Conservation (phyloP, 345 rosid genomes). For the Citrus mangshanensis region DNA sequence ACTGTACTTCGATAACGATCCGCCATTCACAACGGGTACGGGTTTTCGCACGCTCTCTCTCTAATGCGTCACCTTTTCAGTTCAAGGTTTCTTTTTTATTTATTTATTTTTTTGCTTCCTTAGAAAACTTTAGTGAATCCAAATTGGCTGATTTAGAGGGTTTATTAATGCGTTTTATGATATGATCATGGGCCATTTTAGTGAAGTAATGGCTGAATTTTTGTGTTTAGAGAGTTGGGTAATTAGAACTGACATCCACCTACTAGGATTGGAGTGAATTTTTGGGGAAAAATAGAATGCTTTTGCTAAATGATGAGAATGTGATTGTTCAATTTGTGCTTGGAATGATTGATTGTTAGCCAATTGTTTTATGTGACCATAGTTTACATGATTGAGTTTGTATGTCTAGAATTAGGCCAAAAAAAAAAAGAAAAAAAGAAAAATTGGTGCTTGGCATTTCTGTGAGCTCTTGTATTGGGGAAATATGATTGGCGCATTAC, state of each 20-base stretch:
- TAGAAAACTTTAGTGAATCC: background rate
- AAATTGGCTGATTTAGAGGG: background rate
- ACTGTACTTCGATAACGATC: background rate
- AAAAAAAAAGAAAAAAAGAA: no score
- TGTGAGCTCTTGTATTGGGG: background rate
- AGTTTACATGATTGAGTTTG: background rate
- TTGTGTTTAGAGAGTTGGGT: background rate
- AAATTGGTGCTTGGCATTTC: background rate
- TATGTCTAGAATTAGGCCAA: background rate
- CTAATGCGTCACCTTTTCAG: background rate
- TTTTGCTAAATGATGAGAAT: background rate
- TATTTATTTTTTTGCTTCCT: background rate
- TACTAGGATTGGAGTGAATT: background rate
- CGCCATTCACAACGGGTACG: background rate
- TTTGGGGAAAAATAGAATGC: background rate
- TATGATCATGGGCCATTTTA: background rate
- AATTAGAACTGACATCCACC: background rate
- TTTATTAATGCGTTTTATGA: background rate
- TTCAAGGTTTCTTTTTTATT: background rate
- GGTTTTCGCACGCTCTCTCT: background rate
- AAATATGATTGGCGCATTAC: background rate
- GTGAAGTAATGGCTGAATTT: background rate
- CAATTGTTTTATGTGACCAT: background rate
- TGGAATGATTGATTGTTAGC: background rate
- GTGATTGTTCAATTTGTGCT: background rate